phyloP scores from a whole-genome alignment of 1,284 basidiomycete genomes.

The Termitomyces sp. region DNA sequence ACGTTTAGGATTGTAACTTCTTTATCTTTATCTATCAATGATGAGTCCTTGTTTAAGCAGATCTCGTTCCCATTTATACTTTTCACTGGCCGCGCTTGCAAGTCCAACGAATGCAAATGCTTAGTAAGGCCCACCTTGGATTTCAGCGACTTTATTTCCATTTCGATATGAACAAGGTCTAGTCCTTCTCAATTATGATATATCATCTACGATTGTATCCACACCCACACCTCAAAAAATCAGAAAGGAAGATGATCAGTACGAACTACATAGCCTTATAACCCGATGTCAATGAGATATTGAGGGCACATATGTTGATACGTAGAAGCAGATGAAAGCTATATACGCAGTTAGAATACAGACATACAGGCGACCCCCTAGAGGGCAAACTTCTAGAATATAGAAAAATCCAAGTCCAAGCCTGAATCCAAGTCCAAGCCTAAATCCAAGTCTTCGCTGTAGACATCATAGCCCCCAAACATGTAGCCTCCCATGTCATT shows the following conservation, averaged over 20 bases:
- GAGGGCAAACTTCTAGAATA: not conserved
- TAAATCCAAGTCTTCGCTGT: constrained; percentile 6
- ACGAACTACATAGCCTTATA: not conserved
- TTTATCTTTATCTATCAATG: constrained; percentile 11
- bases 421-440: constrained; percentile 3
- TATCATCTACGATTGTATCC: not conserved
- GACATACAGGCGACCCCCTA: not conserved
- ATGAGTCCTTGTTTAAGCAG: not conserved
- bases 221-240: not conserved
- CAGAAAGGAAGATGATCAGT: not conserved
- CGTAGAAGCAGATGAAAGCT: not conserved
- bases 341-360: not conserved
- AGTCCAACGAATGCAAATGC: constrained; percentile 3
- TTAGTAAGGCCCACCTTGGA: not conserved
- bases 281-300: not conserved
- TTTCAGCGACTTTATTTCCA: not conserved
- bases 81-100: not conserved
- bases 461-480: constrained; percentile 10
- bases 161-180: not conserved
- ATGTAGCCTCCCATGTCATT: constrained; percentile 13
- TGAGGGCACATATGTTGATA: not conserved
- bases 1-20: constrained; percentile 27
- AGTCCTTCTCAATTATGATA: not conserved
- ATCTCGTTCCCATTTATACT: constrained; percentile 31
- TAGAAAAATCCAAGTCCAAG: constrained; percentile 5